Base-by-base conservation (phyloP, 169 alveolate species). In the Plasmodium adleri region DNA sequence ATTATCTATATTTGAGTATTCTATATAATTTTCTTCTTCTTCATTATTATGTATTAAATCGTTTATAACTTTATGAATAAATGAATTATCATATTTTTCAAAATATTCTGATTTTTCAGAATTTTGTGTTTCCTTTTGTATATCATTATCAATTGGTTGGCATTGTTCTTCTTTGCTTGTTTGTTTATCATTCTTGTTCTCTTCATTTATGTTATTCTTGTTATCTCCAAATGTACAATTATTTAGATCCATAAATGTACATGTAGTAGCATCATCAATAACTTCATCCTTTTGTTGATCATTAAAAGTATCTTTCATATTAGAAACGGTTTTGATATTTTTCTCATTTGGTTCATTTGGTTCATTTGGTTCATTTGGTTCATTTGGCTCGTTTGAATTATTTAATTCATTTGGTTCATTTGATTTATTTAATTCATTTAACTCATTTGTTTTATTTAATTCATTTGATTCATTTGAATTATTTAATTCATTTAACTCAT, bases 1-100 rank as follows among this genome's bases (percentile, higher is more conserved):
- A 58, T 88, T 56, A 43, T 85, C 43, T 54, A 66, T 72, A 39
- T 88, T 3, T 62, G 66, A 72, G 28, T 43, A 60, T n/a, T 63
- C 24, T 39, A 56, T 39, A 52, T 80, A 80, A 26, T 88, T 54
- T 28, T 28, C 70, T 68, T 80, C 88, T 50, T 72, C 90, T n/a
- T 49, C 59, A 72, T 62, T 71, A 56, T 66, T 49, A 15, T 17
- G 5, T 20, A 62, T 52, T 72, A 80, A 67, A 47, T 28, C 59
- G 5, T 72, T 68, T 67, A 72, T 71, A 1, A 66, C 15, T 49
- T 49, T 3, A 20, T 66, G 47, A n/a, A 73, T 58, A 45, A 73
- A 73, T 10, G 22, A 24, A n/a, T 56, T 49, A 5, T 39, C 47
- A 39, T 39, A 39, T 39, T 39, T 39, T 5, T 39, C 47, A 39